Conservation (phyloP, 306 rosid genomes). For the Vachellia pachyceras region DNA sequence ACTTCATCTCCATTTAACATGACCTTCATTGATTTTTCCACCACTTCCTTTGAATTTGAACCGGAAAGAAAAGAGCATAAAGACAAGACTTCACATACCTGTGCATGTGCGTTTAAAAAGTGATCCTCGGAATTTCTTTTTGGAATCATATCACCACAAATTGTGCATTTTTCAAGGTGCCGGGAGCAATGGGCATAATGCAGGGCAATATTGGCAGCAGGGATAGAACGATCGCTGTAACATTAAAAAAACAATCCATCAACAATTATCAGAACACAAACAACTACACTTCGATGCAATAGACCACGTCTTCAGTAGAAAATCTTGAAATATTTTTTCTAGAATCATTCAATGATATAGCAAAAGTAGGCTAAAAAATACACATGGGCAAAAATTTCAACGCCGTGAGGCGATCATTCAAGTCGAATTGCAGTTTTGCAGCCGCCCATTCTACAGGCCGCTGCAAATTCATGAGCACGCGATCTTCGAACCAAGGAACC, state of each 20-base stretch:
- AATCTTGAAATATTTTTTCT: not conserved
- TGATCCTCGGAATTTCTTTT: constrained; percentile 73
- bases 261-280: constrained; percentile 4
- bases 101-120: constrained; percentile 73
- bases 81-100: constrained; percentile 44
- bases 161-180: constrained; percentile 81
- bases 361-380: not conserved
- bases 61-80: not conserved
- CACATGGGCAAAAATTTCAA: not conserved
- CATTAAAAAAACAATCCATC: constrained; percentile 40
- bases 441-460: not conserved
- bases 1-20: constrained; percentile 18
- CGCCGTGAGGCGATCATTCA: not conserved
- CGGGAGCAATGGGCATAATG: constrained; percentile 90
- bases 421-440: not conserved
- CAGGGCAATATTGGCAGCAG: constrained; percentile 78
- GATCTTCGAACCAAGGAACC: constrained; percentile 19
- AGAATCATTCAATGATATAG: not conserved
- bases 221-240: constrained; percentile 82
- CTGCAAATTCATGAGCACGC: not conserved
- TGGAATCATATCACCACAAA: constrained; percentile 92
- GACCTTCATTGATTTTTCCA: constrained; percentile 15
- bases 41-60: constrained; percentile 5
- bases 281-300: constrained; percentile 7
- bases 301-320: not conserved